Evolutionary conservation across 129 eudicot species (phyloP), one percentile per base, ranked within the genome.

Genomic region (Ambrosia artemisiifolia): DNA sequence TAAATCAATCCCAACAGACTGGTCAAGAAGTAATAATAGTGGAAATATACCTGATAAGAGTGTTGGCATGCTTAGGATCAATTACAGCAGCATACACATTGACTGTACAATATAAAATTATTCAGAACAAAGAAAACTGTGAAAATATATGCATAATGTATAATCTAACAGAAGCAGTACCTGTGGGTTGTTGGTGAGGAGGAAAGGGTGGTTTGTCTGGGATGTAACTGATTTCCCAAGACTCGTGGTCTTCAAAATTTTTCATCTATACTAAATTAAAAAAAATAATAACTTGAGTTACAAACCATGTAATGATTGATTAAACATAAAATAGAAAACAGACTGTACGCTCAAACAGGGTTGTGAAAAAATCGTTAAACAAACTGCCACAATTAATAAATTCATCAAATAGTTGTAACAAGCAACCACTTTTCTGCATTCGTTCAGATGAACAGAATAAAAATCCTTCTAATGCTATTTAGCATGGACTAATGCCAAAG

Each of bases 161-260:
- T n/a, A 28, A 24, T 24, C 28, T 24, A 62, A 44, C 24, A 71
- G 63, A 19, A 42, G 80, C 35, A 51, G 57, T 72, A 88, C 97
- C 94, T 8, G 92, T 93, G 63, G 94, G 84, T 71, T 90, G 98
- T 60, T 78, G 88, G 73, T 83, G 81, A 53, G 90, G 95, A 66
- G 75, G 79, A 76, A 85, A 48, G 32, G 86, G 91, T 65, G 86
- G 91, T 65, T 84, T 86, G 53, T 85, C 97, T 6, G 98, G 97
- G 71, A 94, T 79, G 83, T 94, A 77, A 70, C 87, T 47, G 62
- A 94, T 94, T 82, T 86, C 71, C 86, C 92, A 85, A 43, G 35
- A 47, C 74, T 69, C 72, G 10, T 76, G 20, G 51, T 76, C 53
- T 56, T 76, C 24, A 47, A 68, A 59, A 48, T 67, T 34, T 33